These are phyloP conservation scores for Silene noctiflora DNA, from an alignment of 179 eudicot genomes.

Conservation along the genomic window DNA sequence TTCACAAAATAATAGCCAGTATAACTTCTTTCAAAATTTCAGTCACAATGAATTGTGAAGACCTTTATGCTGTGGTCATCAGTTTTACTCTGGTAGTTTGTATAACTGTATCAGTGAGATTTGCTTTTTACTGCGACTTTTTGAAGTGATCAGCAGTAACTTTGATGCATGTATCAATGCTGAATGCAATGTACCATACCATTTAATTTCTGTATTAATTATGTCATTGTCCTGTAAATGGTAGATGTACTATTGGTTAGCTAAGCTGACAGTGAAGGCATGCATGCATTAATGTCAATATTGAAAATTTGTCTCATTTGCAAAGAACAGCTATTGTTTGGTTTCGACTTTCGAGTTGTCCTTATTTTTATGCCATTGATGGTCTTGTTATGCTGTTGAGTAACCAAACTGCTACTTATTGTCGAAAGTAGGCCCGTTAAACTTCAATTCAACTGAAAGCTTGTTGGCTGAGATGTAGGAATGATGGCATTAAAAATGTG, in stretches of 20 bases:
- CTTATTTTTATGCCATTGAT: not conserved
- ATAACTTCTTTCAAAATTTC: too few relatives aligned
- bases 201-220: not conserved
- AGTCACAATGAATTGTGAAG: not conserved
- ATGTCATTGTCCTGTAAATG: conserved; percentile 10
- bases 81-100: not conserved
- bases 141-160: conserved; percentile 9
- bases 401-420: conserved; percentile 1
- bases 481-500: not conserved
- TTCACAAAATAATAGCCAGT: too few relatives aligned
- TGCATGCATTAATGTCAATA: conserved; percentile 7
- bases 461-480: not conserved
- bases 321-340: not conserved
- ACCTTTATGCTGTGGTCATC: not conserved
- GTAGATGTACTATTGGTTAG: not conserved
- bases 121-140: not conserved
- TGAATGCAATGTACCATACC: conserved; percentile 16
- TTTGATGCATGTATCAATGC: conserved; percentile 11
- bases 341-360: too few relatives aligned
- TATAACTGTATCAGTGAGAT: conserved; percentile 1
- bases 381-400: not conserved
- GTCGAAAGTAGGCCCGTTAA: conserved; percentile 13
- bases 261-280: conserved; percentile 7
- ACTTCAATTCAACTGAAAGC: not conserved
- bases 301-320: not conserved